Conservation (phyloP, 768 basidiomycete genomes). For the Polyporus arcularius region DNA sequence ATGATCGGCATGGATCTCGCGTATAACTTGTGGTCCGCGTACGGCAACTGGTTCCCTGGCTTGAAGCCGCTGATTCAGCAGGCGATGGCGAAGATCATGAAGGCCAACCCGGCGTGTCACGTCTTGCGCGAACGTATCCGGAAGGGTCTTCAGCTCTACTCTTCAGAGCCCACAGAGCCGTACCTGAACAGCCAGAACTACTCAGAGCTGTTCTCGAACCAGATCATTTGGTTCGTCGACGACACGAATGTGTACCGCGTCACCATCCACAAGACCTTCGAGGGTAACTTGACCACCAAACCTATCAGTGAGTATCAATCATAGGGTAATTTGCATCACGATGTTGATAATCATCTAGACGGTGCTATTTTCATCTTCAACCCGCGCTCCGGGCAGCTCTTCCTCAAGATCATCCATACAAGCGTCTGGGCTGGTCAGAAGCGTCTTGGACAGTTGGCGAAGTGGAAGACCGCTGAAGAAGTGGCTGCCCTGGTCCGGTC, state of each 20-base stretch:
- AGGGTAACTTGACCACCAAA: slow-evolving; percentile 99
- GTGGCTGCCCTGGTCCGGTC: slow-evolving; percentile 97
- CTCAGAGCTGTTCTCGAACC: slow-evolving; percentile 95
- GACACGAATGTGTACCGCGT: slow-evolving; percentile 99
- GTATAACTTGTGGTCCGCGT: slow-evolving; percentile 98
- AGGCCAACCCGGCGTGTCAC: slow-evolving; percentile 97
- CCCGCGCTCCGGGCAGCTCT: slow-evolving; percentile 95
- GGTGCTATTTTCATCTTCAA: slow-evolving; percentile 99
- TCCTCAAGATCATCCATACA: slow-evolving; percentile 99
- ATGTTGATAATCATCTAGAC: slow-evolving; percentile 44
- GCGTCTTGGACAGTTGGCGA: slow-evolving; percentile 97
- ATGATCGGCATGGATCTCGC: slow-evolving; percentile 99
- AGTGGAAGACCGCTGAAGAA: slow-evolving; percentile 99
- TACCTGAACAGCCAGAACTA: slow-evolving; percentile 99
- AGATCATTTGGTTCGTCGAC: slow-evolving; percentile 99
- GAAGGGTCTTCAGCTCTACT: slow-evolving; percentile 97
- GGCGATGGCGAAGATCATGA: slow-evolving; percentile 99
- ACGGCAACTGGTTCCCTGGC: slow-evolving; percentile 99
- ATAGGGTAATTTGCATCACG: not conserved
- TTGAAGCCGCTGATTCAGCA: slow-evolving; percentile 98
- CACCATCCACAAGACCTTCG: slow-evolving; percentile 99
- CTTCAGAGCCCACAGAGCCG: slow-evolving; percentile 98
- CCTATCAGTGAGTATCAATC: slow-evolving; percentile 73
- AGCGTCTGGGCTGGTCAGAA: slow-evolving; percentile 99
- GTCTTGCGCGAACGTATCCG: slow-evolving; percentile 98